Conservation (phyloP, 345 rosid species). For the Populus euphratica region DNA sequence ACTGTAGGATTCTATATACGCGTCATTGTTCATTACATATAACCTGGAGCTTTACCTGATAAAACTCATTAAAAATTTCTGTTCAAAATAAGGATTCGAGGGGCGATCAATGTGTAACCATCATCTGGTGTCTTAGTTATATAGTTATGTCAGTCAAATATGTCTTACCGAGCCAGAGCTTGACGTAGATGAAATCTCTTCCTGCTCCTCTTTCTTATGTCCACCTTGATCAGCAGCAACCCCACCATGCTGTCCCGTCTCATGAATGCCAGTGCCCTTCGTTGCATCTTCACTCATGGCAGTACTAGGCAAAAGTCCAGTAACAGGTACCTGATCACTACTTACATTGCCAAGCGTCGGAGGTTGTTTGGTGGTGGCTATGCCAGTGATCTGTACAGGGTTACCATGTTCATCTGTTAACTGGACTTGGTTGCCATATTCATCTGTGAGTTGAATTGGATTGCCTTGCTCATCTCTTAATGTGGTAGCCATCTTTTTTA, state of each 20-base stretch:
- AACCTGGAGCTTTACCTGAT: too few species aligned
- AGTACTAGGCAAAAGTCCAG: background rate
- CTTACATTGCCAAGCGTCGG: background rate
- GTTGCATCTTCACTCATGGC: constrained; percentile 17
- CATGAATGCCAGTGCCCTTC: background rate
- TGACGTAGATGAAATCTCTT: constrained; percentile 23
- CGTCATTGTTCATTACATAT: too few species aligned
- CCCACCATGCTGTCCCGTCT: constrained; percentile 18
- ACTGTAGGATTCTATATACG: too few species aligned
- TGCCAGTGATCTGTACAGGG: constrained; percentile 50
- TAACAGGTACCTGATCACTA: background rate
- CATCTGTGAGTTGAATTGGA: constrained; percentile 46
- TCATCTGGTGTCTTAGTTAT: background rate
- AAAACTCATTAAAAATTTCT: too few species aligned
- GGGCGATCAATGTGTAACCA: background rate
- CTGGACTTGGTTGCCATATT: constrained; percentile 47
- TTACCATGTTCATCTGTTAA: constrained; percentile 26
- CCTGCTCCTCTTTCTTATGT: background rate
- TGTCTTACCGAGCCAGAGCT: constrained; percentile 51
- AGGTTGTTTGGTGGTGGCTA: constrained; percentile 32
- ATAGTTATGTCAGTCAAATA: too few species aligned
- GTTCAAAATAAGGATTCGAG: too few species aligned
- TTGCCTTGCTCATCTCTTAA: constrained; percentile 58
- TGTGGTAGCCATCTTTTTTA: constrained; percentile 31
- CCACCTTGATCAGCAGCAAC: constrained; percentile 12